Conservation (phyloP, 2,329 filamentous ascomycete genomes). For the Fusarium sp. region DNA sequence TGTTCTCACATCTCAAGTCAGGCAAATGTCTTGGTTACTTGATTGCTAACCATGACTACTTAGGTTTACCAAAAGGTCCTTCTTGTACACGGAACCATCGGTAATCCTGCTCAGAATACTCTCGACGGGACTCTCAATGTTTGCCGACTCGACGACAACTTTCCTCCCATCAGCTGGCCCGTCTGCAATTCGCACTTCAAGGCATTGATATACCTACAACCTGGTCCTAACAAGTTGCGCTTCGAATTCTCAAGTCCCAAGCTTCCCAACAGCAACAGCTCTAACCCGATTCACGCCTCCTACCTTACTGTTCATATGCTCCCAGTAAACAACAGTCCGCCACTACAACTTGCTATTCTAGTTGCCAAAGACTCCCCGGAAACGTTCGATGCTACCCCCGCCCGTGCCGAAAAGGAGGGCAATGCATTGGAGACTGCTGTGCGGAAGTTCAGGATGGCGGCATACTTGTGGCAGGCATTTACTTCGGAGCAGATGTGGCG, state of each 20-base stretch:
- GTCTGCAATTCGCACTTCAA: slow-evolving; percentile 93
- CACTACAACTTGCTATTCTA: slow-evolving; percentile 88
- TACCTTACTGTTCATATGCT: slow-evolving; percentile 88
- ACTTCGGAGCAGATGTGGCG: slow-evolving; percentile 96
- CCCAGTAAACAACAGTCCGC: slow-evolving; percentile 78
- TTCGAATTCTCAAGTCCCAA: slow-evolving; percentile 90
- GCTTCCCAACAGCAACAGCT: slow-evolving; percentile 72
- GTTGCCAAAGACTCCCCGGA: slow-evolving; percentile 87
- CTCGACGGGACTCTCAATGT: slow-evolving; percentile 84
- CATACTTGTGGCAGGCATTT: slow-evolving; percentile 96
- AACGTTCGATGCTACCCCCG: slow-evolving; percentile 83
- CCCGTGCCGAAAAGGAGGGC: slow-evolving; percentile 79
- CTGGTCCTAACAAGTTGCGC: slow-evolving; percentile 86
- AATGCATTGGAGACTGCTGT: slow-evolving; percentile 83
- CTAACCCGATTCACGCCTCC: slow-evolving; percentile 77
- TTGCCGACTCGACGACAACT: slow-evolving; percentile 83
- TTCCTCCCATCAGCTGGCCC: slow-evolving; percentile 85
- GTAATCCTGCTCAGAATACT: slow-evolving; percentile 71
- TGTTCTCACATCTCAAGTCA: no score
- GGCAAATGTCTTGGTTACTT: not conserved
- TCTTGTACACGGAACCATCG: slow-evolving; percentile 81
- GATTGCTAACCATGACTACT: slow-evolving; percentile 37
- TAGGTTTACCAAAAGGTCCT: slow-evolving; percentile 93
- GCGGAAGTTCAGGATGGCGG: slow-evolving; percentile 92
- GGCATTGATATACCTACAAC: slow-evolving; percentile 86